phyloP scores from a whole-genome alignment of 352 stramenopile species.

The Phytophthora sp. region DNA sequence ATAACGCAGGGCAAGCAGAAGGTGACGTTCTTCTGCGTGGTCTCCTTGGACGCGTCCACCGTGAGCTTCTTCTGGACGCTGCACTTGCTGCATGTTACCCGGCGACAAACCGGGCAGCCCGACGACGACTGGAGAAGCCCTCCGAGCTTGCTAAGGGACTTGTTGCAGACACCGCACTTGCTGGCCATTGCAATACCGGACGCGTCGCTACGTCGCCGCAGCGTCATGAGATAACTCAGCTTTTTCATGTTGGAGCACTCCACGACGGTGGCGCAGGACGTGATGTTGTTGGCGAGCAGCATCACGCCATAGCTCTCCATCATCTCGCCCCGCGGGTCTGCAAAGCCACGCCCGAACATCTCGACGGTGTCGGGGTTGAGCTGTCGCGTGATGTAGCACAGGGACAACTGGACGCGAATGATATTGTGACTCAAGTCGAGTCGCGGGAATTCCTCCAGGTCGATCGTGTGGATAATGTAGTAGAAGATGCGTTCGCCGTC shows the following conservation, averaged over 20 bases:
- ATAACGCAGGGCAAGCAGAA: conserved; percentile 67
- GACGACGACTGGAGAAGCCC: conserved; percentile 23
- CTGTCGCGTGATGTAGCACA: conserved; percentile 58
- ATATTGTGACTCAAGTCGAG: conserved; percentile 38
- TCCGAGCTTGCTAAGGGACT: conserved; percentile 33
- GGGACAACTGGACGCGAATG: conserved; percentile 41
- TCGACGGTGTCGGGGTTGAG: conserved; percentile 42
- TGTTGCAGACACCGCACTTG: conserved; percentile 39
- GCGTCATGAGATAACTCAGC: conserved; percentile 58
- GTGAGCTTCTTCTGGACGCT: conserved; percentile 55
- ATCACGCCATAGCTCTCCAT: conserved; percentile 42
- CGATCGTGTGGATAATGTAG: conserved; percentile 45
- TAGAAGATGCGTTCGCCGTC: conserved; percentile 51
- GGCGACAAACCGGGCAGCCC: conserved; percentile 41
- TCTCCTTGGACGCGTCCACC: conserved; percentile 36
- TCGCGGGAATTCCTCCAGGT: conserved; percentile 32
- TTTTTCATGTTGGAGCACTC: conserved; percentile 70
- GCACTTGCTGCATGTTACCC: conserved; percentile 50
- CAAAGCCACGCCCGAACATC: conserved; percentile 59
- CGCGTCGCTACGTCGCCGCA: conserved; percentile 22
- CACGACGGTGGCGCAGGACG: conserved; percentile 29
- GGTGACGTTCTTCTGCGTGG: conserved; percentile 57
- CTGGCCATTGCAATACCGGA: conserved; percentile 10
- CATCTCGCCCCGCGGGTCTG: conserved; percentile 47
- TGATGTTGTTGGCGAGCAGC: conserved; percentile 44